Percentiles rank a stretch among this genome's conserved stretches.
Evolutionary conservation across 106 monocot genomes (phyloP).

Genomic region (Dendrobium chrysotoxum): DNA sequence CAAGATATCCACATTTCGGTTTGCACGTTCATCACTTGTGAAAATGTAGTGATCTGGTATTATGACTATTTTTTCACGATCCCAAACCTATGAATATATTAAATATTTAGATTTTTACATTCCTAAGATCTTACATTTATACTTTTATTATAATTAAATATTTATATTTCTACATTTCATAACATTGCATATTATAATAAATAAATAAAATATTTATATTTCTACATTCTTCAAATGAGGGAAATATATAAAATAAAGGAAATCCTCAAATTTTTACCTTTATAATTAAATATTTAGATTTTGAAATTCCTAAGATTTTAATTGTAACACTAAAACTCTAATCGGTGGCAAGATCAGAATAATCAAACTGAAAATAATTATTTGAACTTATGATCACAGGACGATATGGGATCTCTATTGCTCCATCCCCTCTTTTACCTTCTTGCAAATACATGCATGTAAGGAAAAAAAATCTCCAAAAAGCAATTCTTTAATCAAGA

Average conservation of each 20-base stretch:
- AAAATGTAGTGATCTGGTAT: slow-evolving; percentile 99
- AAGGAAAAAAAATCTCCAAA: neutral
- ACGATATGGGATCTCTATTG: neutral
- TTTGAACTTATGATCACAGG: neutral
- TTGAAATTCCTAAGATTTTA: neutral
- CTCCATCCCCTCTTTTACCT: neutral
- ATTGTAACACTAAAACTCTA: neutral
- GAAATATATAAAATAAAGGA: neutral
- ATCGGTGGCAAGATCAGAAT: neutral
- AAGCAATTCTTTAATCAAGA: neutral
- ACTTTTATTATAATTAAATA: too few relatives aligned
- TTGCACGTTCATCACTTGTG: slow-evolving; percentile 91
- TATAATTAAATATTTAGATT: neutral
- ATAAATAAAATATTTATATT: too few relatives aligned
- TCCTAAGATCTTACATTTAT: too few relatives aligned
- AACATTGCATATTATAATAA: too few relatives aligned
- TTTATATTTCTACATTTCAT: too few relatives aligned
- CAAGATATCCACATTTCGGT: slow-evolving; percentile 93
- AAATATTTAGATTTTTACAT: neutral
- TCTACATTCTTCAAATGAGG: too few relatives aligned
- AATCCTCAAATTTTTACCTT: neutral
- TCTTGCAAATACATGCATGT: neutral
- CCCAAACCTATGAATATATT: slow-evolving; percentile 65
- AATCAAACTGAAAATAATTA: neutral
- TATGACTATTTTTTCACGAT: slow-evolving; percentile 87